Evolutionary conservation across 129 eudicot species (phyloP), one percentile per base, ranked within the genome.

Genomic region (Cynara cardunculus): DNA sequence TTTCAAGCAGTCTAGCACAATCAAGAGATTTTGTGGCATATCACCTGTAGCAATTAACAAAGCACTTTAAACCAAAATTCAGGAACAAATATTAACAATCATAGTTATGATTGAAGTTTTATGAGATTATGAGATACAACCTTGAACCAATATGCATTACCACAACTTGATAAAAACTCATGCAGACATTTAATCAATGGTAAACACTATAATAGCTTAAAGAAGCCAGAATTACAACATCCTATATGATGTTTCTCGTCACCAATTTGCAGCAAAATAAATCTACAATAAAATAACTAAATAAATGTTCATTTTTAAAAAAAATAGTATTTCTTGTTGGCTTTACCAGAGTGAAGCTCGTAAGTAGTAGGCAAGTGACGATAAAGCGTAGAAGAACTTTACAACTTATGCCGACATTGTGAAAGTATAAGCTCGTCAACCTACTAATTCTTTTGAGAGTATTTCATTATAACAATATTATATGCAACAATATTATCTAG

Each of bases 31-130:
- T 61, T 65, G 69, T 66, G 75, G 84, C 9, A 74, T 66, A 4
- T 8, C 69, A 26, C 84, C 84, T 73, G 68, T 19, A 81, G 70
- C 59, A n/a, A n/a, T n/a, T n/a, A n/a, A n/a, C n/a, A 81, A 81
- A 66, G 31, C 80, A 81, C 84, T 81, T 65, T 64, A 71, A 81
- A 25, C 73, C 73, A 62, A 72, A 61, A 80, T n/a, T 0, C 69
- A 76, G 2, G 13, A 10, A 59, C 24, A 31, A 59, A 3, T 2
- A 72, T 72, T 28, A 80, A 67, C 39, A 71, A 28, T 3, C 35
- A 0, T 21, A 46, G 41, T 18, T 35, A 59, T 7, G 41, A 9
- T 28, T 0, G 12, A 9, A 44, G 72, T 19, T 16, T 24, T 12
- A 31, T n/a, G 5, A 16, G 39, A 59, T 61, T 10, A 3, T 3